Evolutionary conservation across 164 flowering plant genomes (phyloP).

Genomic region (Piper betle): DNA sequence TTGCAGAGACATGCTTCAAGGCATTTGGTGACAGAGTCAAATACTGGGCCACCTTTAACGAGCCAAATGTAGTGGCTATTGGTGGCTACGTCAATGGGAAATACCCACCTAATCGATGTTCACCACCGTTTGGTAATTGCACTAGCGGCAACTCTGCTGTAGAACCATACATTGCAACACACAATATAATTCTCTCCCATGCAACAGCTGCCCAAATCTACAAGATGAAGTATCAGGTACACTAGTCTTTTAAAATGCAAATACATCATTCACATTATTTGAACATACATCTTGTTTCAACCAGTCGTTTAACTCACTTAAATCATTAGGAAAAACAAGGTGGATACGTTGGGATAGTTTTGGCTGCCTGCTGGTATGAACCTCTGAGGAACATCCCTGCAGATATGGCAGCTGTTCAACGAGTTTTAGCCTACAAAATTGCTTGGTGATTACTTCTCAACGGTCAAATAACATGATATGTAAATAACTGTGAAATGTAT

Average conservation of each 20-base stretch:
- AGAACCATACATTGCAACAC: conserved; percentile 4
- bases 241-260: neutral
- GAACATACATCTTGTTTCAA: neutral
- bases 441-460: neutral
- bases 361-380: conserved; percentile 1
- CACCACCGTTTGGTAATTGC: conserved; percentile 3
- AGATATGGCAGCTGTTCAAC: conserved; percentile 2
- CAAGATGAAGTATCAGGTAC: conserved; percentile 2
- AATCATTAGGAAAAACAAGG: neutral
- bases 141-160: neutral
- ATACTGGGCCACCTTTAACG: conserved; percentile 3
- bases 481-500: too few species aligned
- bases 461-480: neutral
- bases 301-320: neutral
- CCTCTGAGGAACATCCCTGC: neutral
- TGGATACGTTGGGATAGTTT: neutral
- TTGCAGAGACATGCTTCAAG: conserved; percentile 1
- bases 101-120: conserved; percentile 1
- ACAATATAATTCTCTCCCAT: conserved; percentile 1
- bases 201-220: conserved; percentile 2
- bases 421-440: neutral
- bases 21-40: conserved; percentile 4
- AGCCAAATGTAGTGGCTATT: neutral
- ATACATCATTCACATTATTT: neutral
- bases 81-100: conserved; percentile 1